These are phyloP conservation scores for Flammula alnicola DNA, from an alignment of 1,284 basidiomycete genomes.

Conservation along the genomic window DNA sequence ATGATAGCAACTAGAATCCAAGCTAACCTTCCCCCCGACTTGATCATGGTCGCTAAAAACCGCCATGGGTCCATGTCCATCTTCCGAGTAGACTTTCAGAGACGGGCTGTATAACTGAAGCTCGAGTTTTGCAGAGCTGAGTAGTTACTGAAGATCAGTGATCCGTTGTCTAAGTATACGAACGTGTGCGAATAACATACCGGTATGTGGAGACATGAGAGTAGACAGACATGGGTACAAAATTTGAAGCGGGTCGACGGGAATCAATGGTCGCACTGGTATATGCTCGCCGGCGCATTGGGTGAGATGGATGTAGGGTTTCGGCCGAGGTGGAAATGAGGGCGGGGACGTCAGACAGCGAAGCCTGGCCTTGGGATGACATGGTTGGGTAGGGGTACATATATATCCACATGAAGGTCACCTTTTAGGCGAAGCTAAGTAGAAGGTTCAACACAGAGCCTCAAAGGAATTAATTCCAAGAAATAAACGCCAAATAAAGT, in stretches of 20 bases:
- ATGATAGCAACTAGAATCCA: slow-evolving; percentile 53
- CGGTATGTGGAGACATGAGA: slow-evolving; percentile 52
- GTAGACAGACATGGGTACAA: slow-evolving; percentile 26
- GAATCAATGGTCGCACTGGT: slow-evolving; percentile 24
- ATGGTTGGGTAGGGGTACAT: slow-evolving; percentile 24
- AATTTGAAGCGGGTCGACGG: slow-evolving; percentile 20
- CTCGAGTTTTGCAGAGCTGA: slow-evolving; percentile 60
- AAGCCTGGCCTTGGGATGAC: slow-evolving; percentile 21
- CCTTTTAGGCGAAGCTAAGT: slow-evolving; percentile 20
- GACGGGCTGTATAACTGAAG: slow-evolving; percentile 64
- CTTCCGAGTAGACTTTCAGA: slow-evolving; percentile 48
- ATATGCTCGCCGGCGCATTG: slow-evolving; percentile 36
- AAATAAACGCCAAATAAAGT: slow-evolving; percentile 10
- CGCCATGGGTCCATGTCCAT: slow-evolving; percentile 48
- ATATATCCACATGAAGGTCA: slow-evolving; percentile 21
- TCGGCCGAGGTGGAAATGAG: slow-evolving; percentile 13
- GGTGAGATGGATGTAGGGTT: slow-evolving; percentile 14
- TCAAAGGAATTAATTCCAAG: slow-evolving; percentile 18
- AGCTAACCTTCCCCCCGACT: slow-evolving; percentile 59
- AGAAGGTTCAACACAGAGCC: too few species aligned
- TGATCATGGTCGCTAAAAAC: slow-evolving; percentile 65
- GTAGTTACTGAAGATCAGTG: slow-evolving; percentile 9
- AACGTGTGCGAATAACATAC: slow-evolving; percentile 31
- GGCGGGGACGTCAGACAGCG: slow-evolving; percentile 19
- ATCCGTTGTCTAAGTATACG: neutral